A percentile compares a stretch with the other conserved stretches of the same genome.
phyloP scores from a whole-genome alignment of 306 rosid genomes.

The Begonia loranthoides region DNA sequence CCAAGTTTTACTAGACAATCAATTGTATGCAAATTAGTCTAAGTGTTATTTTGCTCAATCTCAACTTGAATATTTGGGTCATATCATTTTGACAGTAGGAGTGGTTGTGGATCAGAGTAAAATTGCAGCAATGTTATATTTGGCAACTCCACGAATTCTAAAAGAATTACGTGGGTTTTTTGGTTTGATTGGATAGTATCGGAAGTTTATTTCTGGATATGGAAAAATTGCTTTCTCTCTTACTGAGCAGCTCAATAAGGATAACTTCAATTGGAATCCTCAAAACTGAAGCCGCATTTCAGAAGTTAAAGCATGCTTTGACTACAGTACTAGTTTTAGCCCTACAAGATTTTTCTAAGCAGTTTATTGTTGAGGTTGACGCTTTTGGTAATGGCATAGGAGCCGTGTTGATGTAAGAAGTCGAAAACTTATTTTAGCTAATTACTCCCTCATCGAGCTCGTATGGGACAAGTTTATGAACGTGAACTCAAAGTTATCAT shows the following conservation, averaged over 20 bases:
- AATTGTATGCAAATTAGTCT: not conserved
- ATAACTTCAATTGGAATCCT: not conserved
- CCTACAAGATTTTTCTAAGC: no score
- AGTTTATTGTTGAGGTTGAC: no score
- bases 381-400: no score
- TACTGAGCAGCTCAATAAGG: no score
- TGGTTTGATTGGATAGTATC: not conserved
- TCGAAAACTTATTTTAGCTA: not conserved
- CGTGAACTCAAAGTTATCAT: no score
- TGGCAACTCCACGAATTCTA: not conserved
- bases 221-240: not conserved
- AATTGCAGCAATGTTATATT: not conserved
- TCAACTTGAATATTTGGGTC: not conserved
- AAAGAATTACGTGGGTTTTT: not conserved
- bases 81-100: not conserved
- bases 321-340: not conserved
- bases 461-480: no score
- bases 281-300: not conserved
- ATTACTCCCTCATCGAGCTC: no score
- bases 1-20: not conserved
- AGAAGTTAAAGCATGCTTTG: not conserved
- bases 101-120: not conserved
- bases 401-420: no score
- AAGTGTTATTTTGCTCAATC: not conserved
- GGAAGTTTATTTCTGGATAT: not conserved